A percentile compares a stretch with the other conserved stretches of the same genome.
phyloP scores from a whole-genome alignment of 257 asterid genomes.

The Agastache rugosa region DNA sequence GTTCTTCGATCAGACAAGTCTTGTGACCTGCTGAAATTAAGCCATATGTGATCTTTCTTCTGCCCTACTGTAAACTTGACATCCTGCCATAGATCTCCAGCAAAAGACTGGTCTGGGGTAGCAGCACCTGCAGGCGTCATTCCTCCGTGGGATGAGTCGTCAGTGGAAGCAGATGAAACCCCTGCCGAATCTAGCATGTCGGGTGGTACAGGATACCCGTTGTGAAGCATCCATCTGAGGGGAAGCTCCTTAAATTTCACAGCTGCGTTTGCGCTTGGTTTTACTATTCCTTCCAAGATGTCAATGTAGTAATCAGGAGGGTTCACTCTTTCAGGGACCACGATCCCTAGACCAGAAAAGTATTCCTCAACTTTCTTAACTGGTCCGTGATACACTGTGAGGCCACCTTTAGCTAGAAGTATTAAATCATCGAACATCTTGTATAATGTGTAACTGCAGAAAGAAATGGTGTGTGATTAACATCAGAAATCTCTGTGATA shows the following conservation, averaged over 20 bases:
- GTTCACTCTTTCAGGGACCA: slow-evolving; percentile 90
- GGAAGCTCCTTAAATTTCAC: slow-evolving; percentile 89
- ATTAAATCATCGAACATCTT: slow-evolving; percentile 96
- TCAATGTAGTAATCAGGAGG: slow-evolving; percentile 98
- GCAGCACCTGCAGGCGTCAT: slow-evolving; percentile 30
- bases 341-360: slow-evolving; percentile 82
- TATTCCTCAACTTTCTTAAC: slow-evolving; percentile 96
- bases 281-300: slow-evolving; percentile 87
- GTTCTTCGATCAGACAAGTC: slow-evolving; percentile 77
- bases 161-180: slow-evolving; percentile 48
- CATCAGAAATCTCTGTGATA: slow-evolving; percentile 2
- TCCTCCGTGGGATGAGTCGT: slow-evolving; percentile 65
- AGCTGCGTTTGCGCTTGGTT: slow-evolving; percentile 57
- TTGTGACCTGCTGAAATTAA: slow-evolving; percentile 52
- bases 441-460: slow-evolving; percentile 90
- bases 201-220: slow-evolving; percentile 92
- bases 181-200: slow-evolving; percentile 87
- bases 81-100: slow-evolving; percentile 83
- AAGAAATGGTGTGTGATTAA: slow-evolving; percentile 32
- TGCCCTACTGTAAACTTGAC: slow-evolving; percentile 65
- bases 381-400: slow-evolving; percentile 92
- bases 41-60: slow-evolving; percentile 65
- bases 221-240: slow-evolving; percentile 97
- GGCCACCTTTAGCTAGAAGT: slow-evolving; percentile 98
- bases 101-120: slow-evolving; percentile 60